Evolutionary conservation across 2,329 filamentous ascomycete species (phyloP), one percentile per base, ranked within the genome.

Genomic region (Cercospora nicotianae): DNA sequence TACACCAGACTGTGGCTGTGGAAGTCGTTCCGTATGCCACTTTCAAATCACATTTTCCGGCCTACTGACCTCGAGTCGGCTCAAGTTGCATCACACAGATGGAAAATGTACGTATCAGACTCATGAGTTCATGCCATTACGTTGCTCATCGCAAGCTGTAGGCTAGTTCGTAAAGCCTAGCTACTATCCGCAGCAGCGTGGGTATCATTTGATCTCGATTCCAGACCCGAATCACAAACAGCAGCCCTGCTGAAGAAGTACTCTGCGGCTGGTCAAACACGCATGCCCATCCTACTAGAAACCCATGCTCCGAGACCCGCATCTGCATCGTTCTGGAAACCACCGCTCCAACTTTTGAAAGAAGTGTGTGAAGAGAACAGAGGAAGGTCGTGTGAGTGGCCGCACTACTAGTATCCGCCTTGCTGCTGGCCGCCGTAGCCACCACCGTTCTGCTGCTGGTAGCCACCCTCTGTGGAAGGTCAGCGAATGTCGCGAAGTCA

Each of bases 401-500:
- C 67, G 58, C 65, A 64, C 67, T 70, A 70, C 67, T 70, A 70
- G 55, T 70, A 67, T 51, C 72, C 71, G 42, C 71, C 72, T 60
- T 74, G 73, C 45, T 75, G 73, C 62, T 73, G 75, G 30, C 69
- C 67, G 23, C 68, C 70, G 66, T 74, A 75, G 42, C 75, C 75
- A 23, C 75, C 74, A 58, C 73, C 71, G 67, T 72, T 71, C 62
- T 69, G 33, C 39, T 74, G 70, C 68, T 75, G 73, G 64, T 74
- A 72, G 68, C 73, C 75, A 48, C 74, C 74, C 65, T 66, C 64
- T 69, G 68, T 30, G 51, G n/a, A 33, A 18, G 45, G 57, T 75
- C 23, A 75, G 73, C 62, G 62, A 63, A 26, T 36, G 10, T 20
- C 9, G 39, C 13, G 16, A 18, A 13, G 36, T 23, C 9, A 16